phyloP scores from a whole-genome alignment of 1,284 basidiomycete species.

The Trametes pubescens region DNA sequence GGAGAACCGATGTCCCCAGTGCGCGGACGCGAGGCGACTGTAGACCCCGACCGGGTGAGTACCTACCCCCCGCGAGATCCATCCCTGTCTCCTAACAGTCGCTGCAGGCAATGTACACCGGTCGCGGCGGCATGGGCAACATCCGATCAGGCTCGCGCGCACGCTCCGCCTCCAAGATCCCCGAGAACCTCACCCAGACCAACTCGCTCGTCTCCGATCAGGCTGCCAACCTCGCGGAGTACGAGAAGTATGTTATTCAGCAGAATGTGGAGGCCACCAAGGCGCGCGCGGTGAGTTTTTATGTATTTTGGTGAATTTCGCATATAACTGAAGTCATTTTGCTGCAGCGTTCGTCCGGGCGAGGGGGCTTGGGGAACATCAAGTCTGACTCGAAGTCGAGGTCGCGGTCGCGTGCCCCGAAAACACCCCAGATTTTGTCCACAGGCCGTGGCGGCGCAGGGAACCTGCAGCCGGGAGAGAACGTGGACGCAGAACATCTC shows the following conservation, averaged over 20 bases:
- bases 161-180: conserved; percentile 40
- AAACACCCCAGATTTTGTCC: conserved; percentile 47
- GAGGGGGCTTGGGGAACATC: conserved; percentile 70
- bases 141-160: conserved; percentile 76
- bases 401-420: conserved; percentile 42
- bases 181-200: conserved; percentile 43
- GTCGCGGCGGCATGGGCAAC: conserved; percentile 83
- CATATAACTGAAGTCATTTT: background rate
- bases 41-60: conserved; percentile 46
- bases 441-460: conserved; percentile 75
- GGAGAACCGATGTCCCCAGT: conserved; percentile 43
- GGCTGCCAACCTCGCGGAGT: conserved; percentile 40
- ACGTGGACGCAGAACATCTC: conserved; percentile 38
- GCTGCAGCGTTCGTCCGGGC: conserved; percentile 64
- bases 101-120: conserved; percentile 64
- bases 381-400: conserved; percentile 46
- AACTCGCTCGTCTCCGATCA: conserved; percentile 39
- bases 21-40: conserved; percentile 64
- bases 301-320: background rate
- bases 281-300: conserved; percentile 46
- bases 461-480: conserved; percentile 57
- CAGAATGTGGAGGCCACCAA: conserved; percentile 48
- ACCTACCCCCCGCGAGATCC: background rate
- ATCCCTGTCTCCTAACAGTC: conserved; percentile 5
- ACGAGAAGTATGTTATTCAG: conserved; percentile 56